Percentiles rank a stretch among this genome's conserved stretches.
Conservation (phyloP, 2,329 filamentous ascomycete species). For the Intubia oerlemansii region DNA sequence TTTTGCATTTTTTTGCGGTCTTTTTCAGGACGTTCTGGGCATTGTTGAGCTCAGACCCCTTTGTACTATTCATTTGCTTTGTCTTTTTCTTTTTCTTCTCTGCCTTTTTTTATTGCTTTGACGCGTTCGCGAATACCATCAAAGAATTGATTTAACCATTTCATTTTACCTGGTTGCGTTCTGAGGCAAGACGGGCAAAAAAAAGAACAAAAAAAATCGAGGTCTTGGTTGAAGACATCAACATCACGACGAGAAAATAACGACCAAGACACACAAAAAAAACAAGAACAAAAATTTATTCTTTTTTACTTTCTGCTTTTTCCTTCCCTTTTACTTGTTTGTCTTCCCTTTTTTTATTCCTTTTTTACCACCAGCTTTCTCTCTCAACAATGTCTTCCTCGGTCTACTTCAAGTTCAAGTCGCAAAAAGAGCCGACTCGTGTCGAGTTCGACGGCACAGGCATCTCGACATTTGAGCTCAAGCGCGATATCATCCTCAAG, state of each 20-base stretch:
- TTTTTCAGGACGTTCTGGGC: too few relatives aligned
- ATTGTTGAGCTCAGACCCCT: neutral
- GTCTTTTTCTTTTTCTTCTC: slow-evolving; percentile 1
- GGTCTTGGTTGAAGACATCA: neutral
- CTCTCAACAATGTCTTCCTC: slow-evolving; percentile 63
- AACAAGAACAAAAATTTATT: slow-evolving; percentile 1
- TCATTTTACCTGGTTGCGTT: too few relatives aligned
- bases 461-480: slow-evolving; percentile 95
- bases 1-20: too few relatives aligned
- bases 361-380: neutral
- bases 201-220: slow-evolving; percentile 1
- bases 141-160: slow-evolving; percentile 10
- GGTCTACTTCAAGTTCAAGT: slow-evolving; percentile 99
- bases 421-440: slow-evolving; percentile 81
- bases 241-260: too few relatives aligned
- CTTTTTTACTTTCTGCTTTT: too few relatives aligned
- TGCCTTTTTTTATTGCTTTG: slow-evolving; percentile 1
- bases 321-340: too few relatives aligned
- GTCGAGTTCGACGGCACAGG: slow-evolving; percentile 95
- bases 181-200: neutral
- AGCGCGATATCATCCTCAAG: slow-evolving; percentile 92
- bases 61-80: slow-evolving; percentile 1
- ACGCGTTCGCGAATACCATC: slow-evolving; percentile 7
- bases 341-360: too few relatives aligned
- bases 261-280: too few relatives aligned